Evolutionary conservation across 306 rosid genomes (phyloP), one percentile per base, ranked within the genome.

Genomic region (Cucumis hystrix): DNA sequence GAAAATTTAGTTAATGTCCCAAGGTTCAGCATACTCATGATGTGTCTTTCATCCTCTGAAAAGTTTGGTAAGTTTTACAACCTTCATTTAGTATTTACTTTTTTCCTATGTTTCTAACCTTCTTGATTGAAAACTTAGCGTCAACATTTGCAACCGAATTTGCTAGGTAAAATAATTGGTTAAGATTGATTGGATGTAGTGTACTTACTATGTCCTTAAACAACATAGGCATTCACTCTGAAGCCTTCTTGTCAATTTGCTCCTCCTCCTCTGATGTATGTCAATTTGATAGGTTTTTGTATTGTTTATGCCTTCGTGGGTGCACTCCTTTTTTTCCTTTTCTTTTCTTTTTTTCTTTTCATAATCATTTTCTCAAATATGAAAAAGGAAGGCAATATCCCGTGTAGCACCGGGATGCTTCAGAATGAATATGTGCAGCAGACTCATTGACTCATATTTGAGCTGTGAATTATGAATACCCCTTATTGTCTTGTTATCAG

Each of bases 1-100:
- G 96, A 92, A 75, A 82, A 88, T 64, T 83, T 96, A 86, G 87
- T 88, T 47, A 87, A 85, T 81, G 93, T 96, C 30, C 87, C 98
- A 13, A 91, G 97, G 84, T 96, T 92, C 81, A 91, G 86, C 81
- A 74, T 91, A 83, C 91, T 96, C 21, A 78, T 85, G 77, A 77
- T 92, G 97, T 89, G 93, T 85, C 90, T 96, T 74, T 80, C 96
- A 71, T 80, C 96, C 75, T 41, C 84, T 8, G 90, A 87, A 47
- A 90, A 83, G 82, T 82, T 82, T 73, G 99, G 99, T 96, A 88
- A 6, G 92, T 78, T 77, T n/a, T 35, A 51, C 23, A 30, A 71
- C 23, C 61, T 71, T 72, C 23, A 8, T 25, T 47, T 13, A 8
- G 5, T 16, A 28, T 4, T 47, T 15, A 47, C 33, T 20, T 70